These are phyloP conservation scores for Entonaema liquescens DNA, from an alignment of 495 filamentous ascomycete genomes.

Conservation along the genomic window DNA sequence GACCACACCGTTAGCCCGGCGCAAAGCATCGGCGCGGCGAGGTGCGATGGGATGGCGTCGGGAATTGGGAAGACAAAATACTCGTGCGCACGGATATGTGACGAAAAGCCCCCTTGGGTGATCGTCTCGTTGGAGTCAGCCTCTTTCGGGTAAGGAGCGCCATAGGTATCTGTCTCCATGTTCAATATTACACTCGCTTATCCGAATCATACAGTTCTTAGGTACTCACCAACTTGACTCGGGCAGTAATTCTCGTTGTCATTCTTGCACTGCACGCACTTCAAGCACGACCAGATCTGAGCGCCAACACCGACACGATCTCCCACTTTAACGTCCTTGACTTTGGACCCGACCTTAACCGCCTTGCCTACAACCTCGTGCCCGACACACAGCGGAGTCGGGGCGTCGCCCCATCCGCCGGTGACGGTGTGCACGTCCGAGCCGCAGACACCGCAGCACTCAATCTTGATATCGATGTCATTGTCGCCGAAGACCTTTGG, in stretches of 20 bases:
- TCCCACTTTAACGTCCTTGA: conserved; percentile 69
- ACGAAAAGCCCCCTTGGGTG: conserved; percentile 51
- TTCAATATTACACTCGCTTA: neutral
- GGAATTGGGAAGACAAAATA: conserved; percentile 82
- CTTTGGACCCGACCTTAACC: conserved; percentile 73
- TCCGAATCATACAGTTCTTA: neutral
- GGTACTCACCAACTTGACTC: conserved; percentile 58
- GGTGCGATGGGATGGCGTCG: conserved; percentile 65
- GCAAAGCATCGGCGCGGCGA: conserved; percentile 83
- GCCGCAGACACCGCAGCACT: conserved; percentile 78
- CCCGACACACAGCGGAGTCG: conserved; percentile 75
- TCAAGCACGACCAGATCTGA: conserved; percentile 76
- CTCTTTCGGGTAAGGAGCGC: conserved; percentile 63
- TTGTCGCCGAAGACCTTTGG: conserved; percentile 79
- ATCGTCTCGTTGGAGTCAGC: conserved; percentile 43
- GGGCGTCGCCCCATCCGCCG: conserved; percentile 75
- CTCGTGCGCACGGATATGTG: conserved; percentile 76
- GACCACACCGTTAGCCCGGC: conserved; percentile 78
- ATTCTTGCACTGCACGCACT: conserved; percentile 53
- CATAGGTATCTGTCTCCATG: conserved; percentile 60
- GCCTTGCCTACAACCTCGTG: conserved; percentile 80
- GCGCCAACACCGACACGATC: conserved; percentile 84
- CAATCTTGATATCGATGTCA: conserved; percentile 54
- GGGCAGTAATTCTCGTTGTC: conserved; percentile 84
- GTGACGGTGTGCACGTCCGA: conserved; percentile 81